Evolutionary conservation across 2,329 filamentous ascomycete genomes (phyloP).

Genomic region (Penicillium carneum): DNA sequence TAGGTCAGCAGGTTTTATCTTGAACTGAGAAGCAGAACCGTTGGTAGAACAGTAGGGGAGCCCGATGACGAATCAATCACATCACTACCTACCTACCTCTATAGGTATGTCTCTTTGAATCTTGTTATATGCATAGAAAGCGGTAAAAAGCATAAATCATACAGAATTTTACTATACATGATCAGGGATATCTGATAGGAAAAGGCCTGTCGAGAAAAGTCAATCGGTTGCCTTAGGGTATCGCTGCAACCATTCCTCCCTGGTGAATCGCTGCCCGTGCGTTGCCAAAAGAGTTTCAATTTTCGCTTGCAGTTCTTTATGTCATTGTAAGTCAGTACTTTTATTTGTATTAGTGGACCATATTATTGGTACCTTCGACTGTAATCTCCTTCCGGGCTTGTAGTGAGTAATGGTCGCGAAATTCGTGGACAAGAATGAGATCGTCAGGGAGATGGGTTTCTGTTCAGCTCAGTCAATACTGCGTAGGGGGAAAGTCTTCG

Average conservation of each 20-base stretch:
- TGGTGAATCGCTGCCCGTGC: background rate
- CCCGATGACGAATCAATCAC: background rate
- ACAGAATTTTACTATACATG: too few species aligned
- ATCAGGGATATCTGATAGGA: too few species aligned
- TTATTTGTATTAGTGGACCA: too few species aligned
- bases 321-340: background rate
- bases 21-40: background rate
- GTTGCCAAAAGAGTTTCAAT: background rate
- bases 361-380: background rate
- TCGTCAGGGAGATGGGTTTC: background rate
- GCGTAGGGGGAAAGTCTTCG: background rate
- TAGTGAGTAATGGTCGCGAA: constrained; percentile 1
- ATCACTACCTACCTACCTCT: background rate
- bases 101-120: too few species aligned
- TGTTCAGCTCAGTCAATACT: background rate
- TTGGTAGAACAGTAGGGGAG: too few species aligned
- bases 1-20: background rate
- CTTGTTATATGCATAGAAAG: too few species aligned
- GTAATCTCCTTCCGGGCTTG: background rate
- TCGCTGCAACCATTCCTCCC: background rate
- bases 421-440: constrained; percentile 1
- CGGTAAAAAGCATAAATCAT: too few species aligned
- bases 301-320: background rate
- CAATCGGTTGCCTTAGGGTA: background rate
- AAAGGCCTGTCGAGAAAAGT: background rate